Percentiles rank a stretch among this genome's conserved stretches.
Evolutionary conservation across 768 basidiomycete genomes (phyloP).

Genomic region (Pleurotus giganteus): DNA sequence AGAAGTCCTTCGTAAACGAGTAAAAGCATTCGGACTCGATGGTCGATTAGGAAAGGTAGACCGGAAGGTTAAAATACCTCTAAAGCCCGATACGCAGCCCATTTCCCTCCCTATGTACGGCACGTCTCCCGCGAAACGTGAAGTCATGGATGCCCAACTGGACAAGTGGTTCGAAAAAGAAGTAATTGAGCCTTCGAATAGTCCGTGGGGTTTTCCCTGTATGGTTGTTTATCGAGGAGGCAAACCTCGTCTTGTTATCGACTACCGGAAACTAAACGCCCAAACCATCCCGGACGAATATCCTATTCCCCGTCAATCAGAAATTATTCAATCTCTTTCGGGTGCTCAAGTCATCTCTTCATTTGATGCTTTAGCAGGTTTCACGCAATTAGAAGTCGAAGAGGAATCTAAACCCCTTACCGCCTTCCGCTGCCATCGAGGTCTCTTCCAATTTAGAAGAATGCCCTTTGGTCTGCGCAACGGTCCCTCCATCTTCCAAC

Average conservation of each 20-base stretch:
- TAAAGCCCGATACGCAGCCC: constrained; percentile 22
- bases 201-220: constrained; percentile 33
- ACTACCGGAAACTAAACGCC: constrained; percentile 14
- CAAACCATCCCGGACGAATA: constrained; percentile 17
- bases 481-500: constrained; percentile 31
- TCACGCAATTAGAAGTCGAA: constrained; percentile 34
- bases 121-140: constrained; percentile 24
- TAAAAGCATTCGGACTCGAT: constrained; percentile 27
- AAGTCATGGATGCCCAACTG: constrained; percentile 28
- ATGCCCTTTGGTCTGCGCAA: constrained; percentile 2
- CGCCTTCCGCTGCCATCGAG: constrained; percentile 36
- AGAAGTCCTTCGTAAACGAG: constrained; percentile 14
- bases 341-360: constrained; percentile 30
- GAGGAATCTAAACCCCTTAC: constrained; percentile 27
- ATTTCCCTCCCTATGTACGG: constrained; percentile 24
- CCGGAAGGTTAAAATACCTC: constrained; percentile 20
- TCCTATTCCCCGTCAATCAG: constrained; percentile 21
- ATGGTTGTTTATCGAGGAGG: constrained; percentile 34
- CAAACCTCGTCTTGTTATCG: constrained; percentile 34
- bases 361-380: constrained; percentile 36
- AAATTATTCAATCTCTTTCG: constrained; percentile 26
- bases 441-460: constrained; percentile 34
- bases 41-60: constrained; percentile 27
- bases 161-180: constrained; percentile 29
- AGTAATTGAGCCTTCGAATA: constrained; percentile 37